A percentile compares a stretch with the other conserved stretches of the same genome.
Evolutionary conservation across 2,329 filamentous ascomycete genomes (phyloP).

Genomic region (Apiospora saccharicola): DNA sequence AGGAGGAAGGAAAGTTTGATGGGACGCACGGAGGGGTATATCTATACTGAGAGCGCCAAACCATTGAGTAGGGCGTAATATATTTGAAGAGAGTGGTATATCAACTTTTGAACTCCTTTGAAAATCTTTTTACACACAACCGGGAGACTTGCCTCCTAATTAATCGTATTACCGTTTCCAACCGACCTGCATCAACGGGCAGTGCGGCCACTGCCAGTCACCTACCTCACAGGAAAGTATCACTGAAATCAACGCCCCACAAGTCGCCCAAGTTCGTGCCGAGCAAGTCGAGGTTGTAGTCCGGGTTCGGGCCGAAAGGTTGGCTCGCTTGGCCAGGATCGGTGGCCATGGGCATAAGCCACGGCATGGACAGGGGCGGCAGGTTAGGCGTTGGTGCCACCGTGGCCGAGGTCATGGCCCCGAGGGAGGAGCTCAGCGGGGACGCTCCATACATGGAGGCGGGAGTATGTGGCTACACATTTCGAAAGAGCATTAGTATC

Average conservation of each 20-base stretch:
- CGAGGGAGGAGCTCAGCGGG: conserved; percentile 1
- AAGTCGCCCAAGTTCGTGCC: conserved; percentile 63
- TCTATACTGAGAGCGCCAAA: neutral
- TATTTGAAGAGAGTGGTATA: neutral
- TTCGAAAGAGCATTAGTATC: neutral
- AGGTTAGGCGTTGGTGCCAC: conserved; percentile 30
- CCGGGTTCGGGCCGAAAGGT: conserved; percentile 54
- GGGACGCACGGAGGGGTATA: conserved; percentile 5
- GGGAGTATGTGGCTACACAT: conserved; percentile 38
- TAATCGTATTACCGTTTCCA: neutral
- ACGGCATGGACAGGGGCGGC: conserved; percentile 42
- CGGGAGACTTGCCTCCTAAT: neutral
- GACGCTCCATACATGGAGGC: neutral
- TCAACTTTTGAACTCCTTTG: neutral
- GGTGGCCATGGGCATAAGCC: conserved; percentile 40
- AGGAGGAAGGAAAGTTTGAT: conserved; percentile 15
- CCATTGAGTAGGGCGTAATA: neutral
- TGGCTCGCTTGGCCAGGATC: conserved; percentile 43
- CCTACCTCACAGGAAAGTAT: neutral
- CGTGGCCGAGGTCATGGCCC: neutral
- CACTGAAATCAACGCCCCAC: conserved; percentile 44
- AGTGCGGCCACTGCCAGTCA: neutral
- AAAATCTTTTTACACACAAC: neutral
- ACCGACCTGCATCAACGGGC: neutral
- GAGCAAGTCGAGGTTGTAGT: conserved; percentile 61